phyloP scores from a whole-genome alignment of 1,139 yeast genomes.

The Geotrichum macrosporum region DNA sequence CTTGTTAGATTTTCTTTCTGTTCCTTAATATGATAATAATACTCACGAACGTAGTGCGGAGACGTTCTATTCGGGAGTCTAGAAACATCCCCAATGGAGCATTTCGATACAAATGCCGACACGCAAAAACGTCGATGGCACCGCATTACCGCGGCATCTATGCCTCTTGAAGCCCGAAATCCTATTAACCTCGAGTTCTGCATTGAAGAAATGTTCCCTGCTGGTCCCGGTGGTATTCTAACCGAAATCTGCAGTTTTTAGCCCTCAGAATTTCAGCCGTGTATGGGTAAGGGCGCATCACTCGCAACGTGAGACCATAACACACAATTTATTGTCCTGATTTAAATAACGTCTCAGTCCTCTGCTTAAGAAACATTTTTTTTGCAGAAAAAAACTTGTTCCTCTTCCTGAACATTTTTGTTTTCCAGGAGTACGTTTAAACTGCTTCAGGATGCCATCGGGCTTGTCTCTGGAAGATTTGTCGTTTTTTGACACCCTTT shows the following conservation, averaged over 20 bases:
- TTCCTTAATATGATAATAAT: too few species aligned
- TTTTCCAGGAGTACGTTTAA: not conserved
- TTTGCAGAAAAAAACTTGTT: not conserved
- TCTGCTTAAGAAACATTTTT: too few species aligned
- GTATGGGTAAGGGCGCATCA: too few species aligned
- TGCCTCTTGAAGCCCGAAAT: not conserved
- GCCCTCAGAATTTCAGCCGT: too few species aligned
- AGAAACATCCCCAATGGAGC: constrained; percentile 11
- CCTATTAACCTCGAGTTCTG: not conserved
- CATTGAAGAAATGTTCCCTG: too few species aligned
- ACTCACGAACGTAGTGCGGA: constrained; percentile 16
- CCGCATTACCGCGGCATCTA: not conserved
- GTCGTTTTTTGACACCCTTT: constrained; percentile 21
- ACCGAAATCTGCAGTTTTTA: too few species aligned
- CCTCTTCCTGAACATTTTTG: not conserved
- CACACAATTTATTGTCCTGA: too few species aligned
- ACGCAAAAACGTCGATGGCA: not conserved
- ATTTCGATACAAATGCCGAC: not conserved
- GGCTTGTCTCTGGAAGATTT: constrained; percentile 11
- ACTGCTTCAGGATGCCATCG: not conserved
- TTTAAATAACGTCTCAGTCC: too few species aligned
- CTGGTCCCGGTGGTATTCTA: too few species aligned
- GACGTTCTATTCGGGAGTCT: constrained; percentile 8
- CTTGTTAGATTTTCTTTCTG: too few species aligned
- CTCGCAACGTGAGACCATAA: too few species aligned